Conservation (phyloP, 306 rosid genomes). For the Potentilla sterilis region DNA sequence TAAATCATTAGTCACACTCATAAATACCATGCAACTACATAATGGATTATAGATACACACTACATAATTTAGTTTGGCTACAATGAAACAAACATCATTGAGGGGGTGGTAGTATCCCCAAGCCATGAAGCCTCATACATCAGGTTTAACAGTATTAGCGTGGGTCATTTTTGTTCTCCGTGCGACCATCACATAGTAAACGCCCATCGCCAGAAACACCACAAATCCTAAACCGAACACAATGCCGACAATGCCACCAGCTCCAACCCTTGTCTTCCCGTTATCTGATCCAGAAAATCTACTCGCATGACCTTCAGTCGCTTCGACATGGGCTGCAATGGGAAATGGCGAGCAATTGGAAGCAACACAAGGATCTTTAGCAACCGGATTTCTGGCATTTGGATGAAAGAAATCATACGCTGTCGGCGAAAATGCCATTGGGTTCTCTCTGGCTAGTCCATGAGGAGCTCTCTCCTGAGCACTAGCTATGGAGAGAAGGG, state of each 20-base stretch:
- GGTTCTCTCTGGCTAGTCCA: constrained; percentile 59
- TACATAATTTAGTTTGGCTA: not conserved
- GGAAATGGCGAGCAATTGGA: constrained; percentile 76
- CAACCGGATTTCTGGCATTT: constrained; percentile 34
- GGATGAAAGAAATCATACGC: constrained; percentile 88
- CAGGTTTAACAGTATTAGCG: constrained; percentile 43
- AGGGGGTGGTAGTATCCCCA: not conserved
- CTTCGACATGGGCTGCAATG: constrained; percentile 65
- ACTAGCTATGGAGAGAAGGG: constrained; percentile 40
- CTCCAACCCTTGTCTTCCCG: constrained; percentile 36
- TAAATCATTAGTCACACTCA: not conserved
- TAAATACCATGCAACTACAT: constrained; percentile 14
- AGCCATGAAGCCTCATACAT: constrained; percentile 34
- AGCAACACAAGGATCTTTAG: constrained; percentile 45
- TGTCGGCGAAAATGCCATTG: constrained; percentile 64
- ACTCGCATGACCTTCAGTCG: constrained; percentile 51
- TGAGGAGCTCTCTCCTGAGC: constrained; percentile 89
- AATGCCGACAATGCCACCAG: constrained; percentile 55
- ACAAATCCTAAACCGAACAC: constrained; percentile 55
- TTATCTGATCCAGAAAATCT: constrained; percentile 26
- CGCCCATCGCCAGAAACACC: constrained; percentile 64
- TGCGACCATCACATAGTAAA: constrained; percentile 44
- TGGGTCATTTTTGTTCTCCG: constrained; percentile 52
- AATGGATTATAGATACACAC: not conserved
- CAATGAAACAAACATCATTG: not conserved